These are phyloP conservation scores for Bruguiera sexangula DNA, from an alignment of 345 rosid species.

Conservation along the genomic window DNA sequence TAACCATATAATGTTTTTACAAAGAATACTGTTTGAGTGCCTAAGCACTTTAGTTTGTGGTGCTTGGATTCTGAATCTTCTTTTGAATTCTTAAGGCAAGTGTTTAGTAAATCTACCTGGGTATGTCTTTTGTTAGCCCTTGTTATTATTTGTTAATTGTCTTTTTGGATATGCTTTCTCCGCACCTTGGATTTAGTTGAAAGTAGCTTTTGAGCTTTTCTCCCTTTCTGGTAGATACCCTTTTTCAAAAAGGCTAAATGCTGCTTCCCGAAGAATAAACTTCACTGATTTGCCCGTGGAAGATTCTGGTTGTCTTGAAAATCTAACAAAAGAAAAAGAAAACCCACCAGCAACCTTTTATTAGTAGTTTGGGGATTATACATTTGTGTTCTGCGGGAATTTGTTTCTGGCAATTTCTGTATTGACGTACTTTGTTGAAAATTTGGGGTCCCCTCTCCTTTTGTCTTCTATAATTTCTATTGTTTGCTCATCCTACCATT, in stretches of 20 bases:
- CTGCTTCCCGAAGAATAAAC: slow-evolving; percentile 21
- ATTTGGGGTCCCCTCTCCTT: slow-evolving; percentile 4
- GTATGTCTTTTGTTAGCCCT: slow-evolving; percentile 27
- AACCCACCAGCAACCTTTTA: background rate
- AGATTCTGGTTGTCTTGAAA: slow-evolving; percentile 15
- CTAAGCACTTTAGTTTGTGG: background rate
- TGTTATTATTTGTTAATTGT: slow-evolving; percentile 11
- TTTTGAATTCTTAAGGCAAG: slow-evolving; percentile 15
- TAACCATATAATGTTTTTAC: background rate
- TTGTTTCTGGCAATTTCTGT: slow-evolving; percentile 5
- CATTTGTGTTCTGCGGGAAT: background rate
- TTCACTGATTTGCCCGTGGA: slow-evolving; percentile 4
- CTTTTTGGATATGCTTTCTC: slow-evolving; percentile 15
- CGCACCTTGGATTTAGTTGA: slow-evolving; percentile 27
- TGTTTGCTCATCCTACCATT: background rate
- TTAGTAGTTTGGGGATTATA: background rate
- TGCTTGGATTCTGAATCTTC: slow-evolving; percentile 11
- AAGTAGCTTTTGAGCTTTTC: slow-evolving; percentile 36
- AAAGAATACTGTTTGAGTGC: background rate
- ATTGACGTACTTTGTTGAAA: background rate
- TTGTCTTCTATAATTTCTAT: background rate
- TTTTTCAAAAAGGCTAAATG: slow-evolving; percentile 30
- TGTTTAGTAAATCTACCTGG: slow-evolving; percentile 30
- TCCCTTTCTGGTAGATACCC: slow-evolving; percentile 30
- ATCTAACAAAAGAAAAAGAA: background rate